Evolutionary conservation across 225 moss, liverwort and hornwort genomes (phyloP), one percentile per base, ranked within the genome.

Genomic region (Climacium dendroides): DNA sequence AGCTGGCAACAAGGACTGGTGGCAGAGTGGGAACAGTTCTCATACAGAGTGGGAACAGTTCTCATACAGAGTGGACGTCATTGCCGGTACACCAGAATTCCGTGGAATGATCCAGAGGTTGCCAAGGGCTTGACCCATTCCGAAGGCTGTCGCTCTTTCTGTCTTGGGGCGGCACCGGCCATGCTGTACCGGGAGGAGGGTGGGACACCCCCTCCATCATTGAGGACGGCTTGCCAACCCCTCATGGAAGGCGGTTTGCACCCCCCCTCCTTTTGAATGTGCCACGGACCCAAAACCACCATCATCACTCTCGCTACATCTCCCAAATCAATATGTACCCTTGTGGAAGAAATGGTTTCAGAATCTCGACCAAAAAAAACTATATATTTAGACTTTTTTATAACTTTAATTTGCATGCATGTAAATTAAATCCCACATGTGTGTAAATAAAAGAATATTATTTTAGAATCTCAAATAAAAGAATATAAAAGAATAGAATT

Each of bases 361-460:
- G 11, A 73, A 47, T 7, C 11, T 73, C 0, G 0, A 19, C 18
- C 3, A 5, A 43, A 11, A 23, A 67, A 43, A 8, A 16, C n/a
- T n/a, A n/a, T n/a, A n/a, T 0, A 9, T 9, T 41, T 67, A 3
- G 37, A 13, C 2, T 4, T 3, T n/a, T 35, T 65, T 5, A 11
- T 6, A 11, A n/a, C 1, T 23, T 39, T n/a, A 45, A 45, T 45
- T 45, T 45, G 45, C n/a, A n/a, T n/a, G n/a, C n/a, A n/a, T n/a
- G n/a, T n/a, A n/a, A n/a, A n/a, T n/a, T n/a, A n/a, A n/a, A n/a
- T n/a, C n/a, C n/a, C n/a, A n/a, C n/a, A n/a, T n/a, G n/a, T n/a
- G n/a, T n/a, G n/a, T n/a, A n/a, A n/a, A n/a, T n/a, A n/a, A n/a
- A n/a, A n/a, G n/a, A n/a, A n/a, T n/a, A n/a, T n/a, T n/a, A n/a